Evolutionary conservation across 1,284 basidiomycete genomes (phyloP).

Genomic region (Rhodofomes roseus): DNA sequence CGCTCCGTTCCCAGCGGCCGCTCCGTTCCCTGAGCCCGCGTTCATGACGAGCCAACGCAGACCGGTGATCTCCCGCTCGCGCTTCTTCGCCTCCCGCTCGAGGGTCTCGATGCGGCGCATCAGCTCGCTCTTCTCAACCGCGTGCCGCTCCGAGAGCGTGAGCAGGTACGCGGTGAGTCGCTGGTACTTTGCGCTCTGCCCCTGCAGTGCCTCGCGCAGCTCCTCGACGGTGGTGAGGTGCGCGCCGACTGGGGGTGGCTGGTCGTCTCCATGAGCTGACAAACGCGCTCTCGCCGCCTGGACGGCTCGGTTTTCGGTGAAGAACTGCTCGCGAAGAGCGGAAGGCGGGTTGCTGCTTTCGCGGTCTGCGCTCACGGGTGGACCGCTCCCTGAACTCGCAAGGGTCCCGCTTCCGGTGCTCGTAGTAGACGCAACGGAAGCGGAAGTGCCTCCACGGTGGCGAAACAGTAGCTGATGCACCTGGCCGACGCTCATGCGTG

Average conservation of each 20-base stretch:
- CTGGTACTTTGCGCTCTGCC: slow-evolving; percentile 31
- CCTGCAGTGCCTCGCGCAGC: slow-evolving; percentile 29
- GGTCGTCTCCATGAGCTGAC: slow-evolving; percentile 9
- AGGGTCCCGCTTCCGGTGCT: neutral
- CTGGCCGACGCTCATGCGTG: slow-evolving; percentile 6
- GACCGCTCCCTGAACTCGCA: neutral
- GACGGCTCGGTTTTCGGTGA: neutral
- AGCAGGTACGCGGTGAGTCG: slow-evolving; percentile 37
- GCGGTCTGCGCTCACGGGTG: neutral
- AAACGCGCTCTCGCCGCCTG: neutral
- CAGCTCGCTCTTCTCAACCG: slow-evolving; percentile 38
- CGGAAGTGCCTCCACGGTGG: slow-evolving; percentile 4
- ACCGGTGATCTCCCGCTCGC: slow-evolving; percentile 45
- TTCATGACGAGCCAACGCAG: slow-evolving; percentile 46
- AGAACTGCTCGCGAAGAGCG: neutral
- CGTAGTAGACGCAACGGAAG: slow-evolving; percentile 2
- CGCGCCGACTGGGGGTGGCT: slow-evolving; percentile 11
- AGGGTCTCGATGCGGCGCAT: slow-evolving; percentile 38
- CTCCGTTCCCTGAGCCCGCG: slow-evolving; percentile 4
- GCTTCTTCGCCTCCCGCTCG: slow-evolving; percentile 38
- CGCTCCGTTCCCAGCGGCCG: neutral
- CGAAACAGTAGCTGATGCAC: slow-evolving; percentile 10
- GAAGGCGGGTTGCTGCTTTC: neutral
- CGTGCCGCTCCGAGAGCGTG: slow-evolving; percentile 38
- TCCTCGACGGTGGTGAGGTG: slow-evolving; percentile 20